A percentile compares a stretch with the other conserved stretches of the same genome.
These are phyloP conservation scores for Kingdonia uniflora DNA, from an alignment of 164 flowering plant genomes.

Conservation along the genomic window DNA sequence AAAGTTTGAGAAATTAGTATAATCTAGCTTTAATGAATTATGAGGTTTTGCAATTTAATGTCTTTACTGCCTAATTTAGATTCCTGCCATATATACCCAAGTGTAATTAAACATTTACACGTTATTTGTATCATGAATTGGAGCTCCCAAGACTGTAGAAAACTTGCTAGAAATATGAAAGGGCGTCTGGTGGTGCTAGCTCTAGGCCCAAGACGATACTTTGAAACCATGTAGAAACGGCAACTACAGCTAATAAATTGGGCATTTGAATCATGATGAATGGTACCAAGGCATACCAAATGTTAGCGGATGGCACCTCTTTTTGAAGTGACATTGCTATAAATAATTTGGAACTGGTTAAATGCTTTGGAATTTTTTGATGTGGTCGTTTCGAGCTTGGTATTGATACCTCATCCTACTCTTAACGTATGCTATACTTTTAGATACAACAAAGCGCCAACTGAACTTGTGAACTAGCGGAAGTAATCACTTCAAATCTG, in stretches of 20 bases:
- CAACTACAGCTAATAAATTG: background rate
- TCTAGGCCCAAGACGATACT: background rate
- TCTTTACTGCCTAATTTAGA: background rate
- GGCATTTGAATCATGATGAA: too few relatives aligned
- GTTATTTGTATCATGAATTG: too few relatives aligned
- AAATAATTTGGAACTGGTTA: background rate
- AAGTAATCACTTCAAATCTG: too few relatives aligned
- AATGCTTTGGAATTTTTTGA: background rate
- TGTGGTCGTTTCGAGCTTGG: too few relatives aligned
- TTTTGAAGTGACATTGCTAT: background rate
- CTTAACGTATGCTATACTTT: too few relatives aligned
- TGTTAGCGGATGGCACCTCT: background rate
- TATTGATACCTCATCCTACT: too few relatives aligned
- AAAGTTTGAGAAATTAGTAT: background rate
- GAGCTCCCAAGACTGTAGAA: background rate
- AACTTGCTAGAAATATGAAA: background rate
- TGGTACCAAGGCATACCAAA: too few relatives aligned
- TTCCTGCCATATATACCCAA: background rate
- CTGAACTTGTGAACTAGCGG: too few relatives aligned
- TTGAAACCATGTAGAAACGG: background rate
- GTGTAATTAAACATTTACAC: background rate
- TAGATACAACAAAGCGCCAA: too few relatives aligned
- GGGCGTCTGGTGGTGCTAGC: background rate
- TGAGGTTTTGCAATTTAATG: background rate
- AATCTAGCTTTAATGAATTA: background rate